Evolutionary conservation across 306 rosid species (phyloP).

Genomic region (Rubus idaeus): DNA sequence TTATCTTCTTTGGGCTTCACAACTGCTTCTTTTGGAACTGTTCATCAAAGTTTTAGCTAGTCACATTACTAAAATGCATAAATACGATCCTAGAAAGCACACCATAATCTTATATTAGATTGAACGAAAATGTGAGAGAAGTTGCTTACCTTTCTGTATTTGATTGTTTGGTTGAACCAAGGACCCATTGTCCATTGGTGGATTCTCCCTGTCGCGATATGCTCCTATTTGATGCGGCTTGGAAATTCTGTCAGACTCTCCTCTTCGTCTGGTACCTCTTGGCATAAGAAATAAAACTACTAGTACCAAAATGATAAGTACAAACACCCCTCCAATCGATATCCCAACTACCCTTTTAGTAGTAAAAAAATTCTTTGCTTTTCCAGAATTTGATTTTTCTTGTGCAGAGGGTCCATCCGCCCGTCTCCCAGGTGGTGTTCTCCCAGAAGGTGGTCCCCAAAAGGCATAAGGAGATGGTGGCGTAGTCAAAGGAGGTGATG

Average conservation of each 20-base stretch:
- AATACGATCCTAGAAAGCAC: neutral
- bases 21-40: conserved; percentile 55
- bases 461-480: conserved; percentile 34
- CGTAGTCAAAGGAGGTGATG: neutral
- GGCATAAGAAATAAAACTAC: conserved; percentile 63
- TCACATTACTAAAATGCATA: conserved; percentile 4
- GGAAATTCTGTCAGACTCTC: conserved; percentile 48
- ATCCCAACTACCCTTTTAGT: conserved; percentile 70
- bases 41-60: conserved; percentile 18
- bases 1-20: conserved; percentile 50
- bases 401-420: conserved; percentile 60
- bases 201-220: conserved; percentile 58
- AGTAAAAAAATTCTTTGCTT: conserved; percentile 35
- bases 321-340: conserved; percentile 57
- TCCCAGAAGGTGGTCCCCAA: conserved; percentile 27
- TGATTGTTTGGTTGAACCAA: conserved; percentile 46
- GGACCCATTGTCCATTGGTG: conserved; percentile 43
- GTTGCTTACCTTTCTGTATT: conserved; percentile 58
- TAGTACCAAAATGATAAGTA: conserved; percentile 48
- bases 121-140: conserved; percentile 20
- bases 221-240: conserved; percentile 62
- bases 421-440: conserved; percentile 47
- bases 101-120: conserved; percentile 16
- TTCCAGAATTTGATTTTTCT: conserved; percentile 54
- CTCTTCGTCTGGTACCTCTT: conserved; percentile 50